phyloP scores from a whole-genome alignment of 179 eudicot species.

The Corrigiola litoralis region DNA sequence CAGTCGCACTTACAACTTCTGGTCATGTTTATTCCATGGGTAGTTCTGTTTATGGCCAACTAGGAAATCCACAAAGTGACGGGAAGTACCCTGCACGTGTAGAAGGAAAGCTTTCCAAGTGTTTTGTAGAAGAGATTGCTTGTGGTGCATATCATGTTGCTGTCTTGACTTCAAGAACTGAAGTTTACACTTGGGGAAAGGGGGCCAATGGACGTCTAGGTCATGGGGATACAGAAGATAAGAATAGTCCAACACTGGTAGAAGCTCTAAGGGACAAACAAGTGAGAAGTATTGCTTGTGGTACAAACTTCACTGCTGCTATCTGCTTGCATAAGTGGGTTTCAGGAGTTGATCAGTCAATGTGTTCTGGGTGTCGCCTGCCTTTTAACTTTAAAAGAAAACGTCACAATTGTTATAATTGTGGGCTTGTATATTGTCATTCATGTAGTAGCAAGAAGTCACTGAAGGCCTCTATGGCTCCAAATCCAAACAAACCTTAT shows the following conservation, averaged over 20 bases:
- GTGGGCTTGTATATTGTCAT: constrained; percentile 91
- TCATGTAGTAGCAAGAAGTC: constrained; percentile 93
- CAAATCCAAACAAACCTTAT: constrained; percentile 90
- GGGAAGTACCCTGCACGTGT: constrained; percentile 78
- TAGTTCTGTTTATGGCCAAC: constrained; percentile 88
- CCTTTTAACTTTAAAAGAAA: constrained; percentile 96
- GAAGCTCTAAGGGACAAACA: constrained; percentile 93
- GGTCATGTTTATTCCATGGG: constrained; percentile 97
- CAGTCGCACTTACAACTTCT: constrained; percentile 85
- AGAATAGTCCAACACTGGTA: constrained; percentile 73
- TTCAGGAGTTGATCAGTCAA: constrained; percentile 88
- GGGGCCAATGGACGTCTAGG: constrained; percentile 95
- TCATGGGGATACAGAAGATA: constrained; percentile 87
- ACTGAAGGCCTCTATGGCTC: constrained; percentile 94
- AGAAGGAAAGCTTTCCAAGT: constrained; percentile 68
- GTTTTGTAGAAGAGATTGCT: constrained; percentile 85
- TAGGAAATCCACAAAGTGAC: constrained; percentile 81
- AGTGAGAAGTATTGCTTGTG: constrained; percentile 91
- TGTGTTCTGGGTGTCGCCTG: constrained; percentile 92
- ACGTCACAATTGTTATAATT: constrained; percentile 93
- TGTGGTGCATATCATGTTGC: constrained; percentile 98
- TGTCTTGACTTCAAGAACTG: constrained; percentile 81
- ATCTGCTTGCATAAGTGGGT: constrained; percentile 97
- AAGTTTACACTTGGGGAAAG: constrained; percentile 98
- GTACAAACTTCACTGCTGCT: constrained; percentile 86